Conservation (phyloP, 257 asterid genomes). For the Parsonsia alboflavescens region DNA sequence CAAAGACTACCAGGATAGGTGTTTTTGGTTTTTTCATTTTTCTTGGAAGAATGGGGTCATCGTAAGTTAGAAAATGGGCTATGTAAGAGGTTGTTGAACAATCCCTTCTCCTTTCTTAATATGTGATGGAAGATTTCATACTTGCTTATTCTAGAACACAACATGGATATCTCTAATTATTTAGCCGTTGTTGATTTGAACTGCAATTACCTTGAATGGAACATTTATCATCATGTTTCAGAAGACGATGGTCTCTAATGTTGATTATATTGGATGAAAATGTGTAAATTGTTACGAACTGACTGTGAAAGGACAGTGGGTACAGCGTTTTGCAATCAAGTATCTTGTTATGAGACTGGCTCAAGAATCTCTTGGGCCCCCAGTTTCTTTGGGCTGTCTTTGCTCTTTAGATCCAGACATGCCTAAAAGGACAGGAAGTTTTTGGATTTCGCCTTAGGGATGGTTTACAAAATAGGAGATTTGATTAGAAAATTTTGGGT, state of each 20-base stretch:
- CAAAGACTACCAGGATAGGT: constrained; percentile 9
- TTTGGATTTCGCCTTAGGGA: no score
- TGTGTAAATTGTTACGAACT: no score
- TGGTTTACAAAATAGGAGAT: no score
- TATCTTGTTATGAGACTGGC: not conserved
- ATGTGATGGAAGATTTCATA: not conserved
- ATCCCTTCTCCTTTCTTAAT: no score
- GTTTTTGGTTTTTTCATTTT: not conserved
- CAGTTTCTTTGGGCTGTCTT: no score
- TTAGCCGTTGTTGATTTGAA: not conserved
- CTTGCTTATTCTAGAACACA: not conserved
- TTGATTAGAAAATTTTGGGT: no score
- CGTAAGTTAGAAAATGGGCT: constrained; percentile 4
- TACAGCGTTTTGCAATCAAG: no score
- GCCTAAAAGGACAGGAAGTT: no score
- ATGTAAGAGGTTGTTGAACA: not conserved
- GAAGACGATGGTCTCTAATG: not conserved
- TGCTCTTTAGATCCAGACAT: no score
- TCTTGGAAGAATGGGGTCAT: not conserved
- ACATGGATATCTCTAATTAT: not conserved
- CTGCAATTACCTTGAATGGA: not conserved
- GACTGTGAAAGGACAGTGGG: no score
- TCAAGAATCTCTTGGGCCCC: no score
- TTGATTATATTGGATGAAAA: no score
- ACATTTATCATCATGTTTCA: not conserved